A percentile compares a stretch with the other conserved stretches of the same genome.
Conservation (phyloP, 176 grass and related monocot genomes). For the Oryza glumipatula region DNA sequence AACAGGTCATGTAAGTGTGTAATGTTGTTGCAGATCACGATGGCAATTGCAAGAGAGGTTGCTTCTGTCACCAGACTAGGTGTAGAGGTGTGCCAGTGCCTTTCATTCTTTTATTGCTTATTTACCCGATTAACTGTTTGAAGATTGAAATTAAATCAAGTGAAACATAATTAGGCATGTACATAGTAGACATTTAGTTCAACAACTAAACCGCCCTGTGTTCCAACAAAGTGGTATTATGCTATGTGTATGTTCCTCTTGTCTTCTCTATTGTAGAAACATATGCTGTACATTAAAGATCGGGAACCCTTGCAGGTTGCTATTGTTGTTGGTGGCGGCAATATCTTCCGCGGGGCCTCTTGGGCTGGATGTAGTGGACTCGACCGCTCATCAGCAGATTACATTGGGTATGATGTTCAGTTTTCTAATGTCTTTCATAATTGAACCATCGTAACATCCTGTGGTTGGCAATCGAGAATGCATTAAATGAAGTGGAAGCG, state of each 20-base stretch:
- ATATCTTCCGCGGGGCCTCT: constrained; percentile 96
- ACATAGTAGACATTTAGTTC: constrained; percentile 20
- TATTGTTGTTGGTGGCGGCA: constrained; percentile 96
- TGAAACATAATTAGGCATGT: not conserved
- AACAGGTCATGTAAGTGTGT: constrained; percentile 6
- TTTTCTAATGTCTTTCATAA: constrained; percentile 3
- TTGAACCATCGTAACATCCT: not conserved
- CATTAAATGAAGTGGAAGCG: not conserved
- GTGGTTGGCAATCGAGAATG: not conserved
- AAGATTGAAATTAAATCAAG: not conserved
- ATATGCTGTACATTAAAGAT: constrained; percentile 6
- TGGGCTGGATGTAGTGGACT: constrained; percentile 91
- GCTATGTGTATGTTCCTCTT: constrained; percentile 15
- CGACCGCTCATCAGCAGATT: constrained; percentile 92
- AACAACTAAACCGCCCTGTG: not conserved
- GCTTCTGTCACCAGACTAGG: constrained; percentile 94
- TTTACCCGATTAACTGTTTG: not conserved
- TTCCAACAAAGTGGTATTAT: not conserved
- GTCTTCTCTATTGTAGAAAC: constrained; percentile 1
- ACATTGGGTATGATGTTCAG: constrained; percentile 76
- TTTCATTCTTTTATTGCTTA: not conserved
- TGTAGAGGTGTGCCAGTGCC: constrained; percentile 66
- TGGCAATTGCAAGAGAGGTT: constrained; percentile 97
- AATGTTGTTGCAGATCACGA: constrained; percentile 73
- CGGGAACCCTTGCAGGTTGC: constrained; percentile 66